These are phyloP conservation scores for Melastoma malabathricum DNA, from an alignment of 345 rosid genomes.

Conservation along the genomic window DNA sequence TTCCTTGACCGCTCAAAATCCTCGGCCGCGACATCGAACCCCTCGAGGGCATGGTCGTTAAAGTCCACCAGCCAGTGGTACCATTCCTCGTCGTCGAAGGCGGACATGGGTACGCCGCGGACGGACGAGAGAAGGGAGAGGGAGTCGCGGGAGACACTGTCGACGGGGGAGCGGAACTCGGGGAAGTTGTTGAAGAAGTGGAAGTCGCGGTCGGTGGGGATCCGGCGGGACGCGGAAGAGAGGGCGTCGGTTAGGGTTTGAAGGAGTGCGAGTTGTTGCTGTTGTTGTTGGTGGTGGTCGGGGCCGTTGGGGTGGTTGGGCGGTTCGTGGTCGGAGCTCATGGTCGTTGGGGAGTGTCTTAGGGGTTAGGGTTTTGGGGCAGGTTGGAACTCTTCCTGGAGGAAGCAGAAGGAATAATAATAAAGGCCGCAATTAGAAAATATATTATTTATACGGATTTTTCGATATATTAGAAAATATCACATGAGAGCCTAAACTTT, in stretches of 20 bases:
- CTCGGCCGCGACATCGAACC: constrained; percentile 43
- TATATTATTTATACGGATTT: too few relatives aligned
- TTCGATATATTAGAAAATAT: too few relatives aligned
- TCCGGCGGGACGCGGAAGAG: constrained; percentile 29
- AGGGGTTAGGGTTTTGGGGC: constrained; percentile 11
- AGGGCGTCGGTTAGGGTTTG: constrained; percentile 35
- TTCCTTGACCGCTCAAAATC: constrained; percentile 33
- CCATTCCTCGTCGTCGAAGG: constrained; percentile 35
- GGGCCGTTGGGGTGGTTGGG: constrained; percentile 11
- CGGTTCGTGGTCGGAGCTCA: constrained; percentile 1
- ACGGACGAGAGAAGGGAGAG: constrained; percentile 39
- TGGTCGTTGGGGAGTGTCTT: too few relatives aligned
- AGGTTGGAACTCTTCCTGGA: not conserved
- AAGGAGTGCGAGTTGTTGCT: constrained; percentile 20
- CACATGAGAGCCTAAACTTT: too few relatives aligned
- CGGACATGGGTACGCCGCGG: constrained; percentile 26
- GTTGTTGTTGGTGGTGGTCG: constrained; percentile 4
- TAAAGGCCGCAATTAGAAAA: too few relatives aligned
- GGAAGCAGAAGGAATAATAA: not conserved
- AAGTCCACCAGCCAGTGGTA: constrained; percentile 59
- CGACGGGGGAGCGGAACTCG: constrained; percentile 51
- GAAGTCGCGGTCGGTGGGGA: constrained; percentile 63
- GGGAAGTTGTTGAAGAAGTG: constrained; percentile 74
- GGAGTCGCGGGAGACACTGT: constrained; percentile 29
- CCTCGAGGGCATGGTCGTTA: constrained; percentile 61